phyloP scores from a whole-genome alignment of 2,329 filamentous ascomycete species.

The Colletotrichum chlorophyti region DNA sequence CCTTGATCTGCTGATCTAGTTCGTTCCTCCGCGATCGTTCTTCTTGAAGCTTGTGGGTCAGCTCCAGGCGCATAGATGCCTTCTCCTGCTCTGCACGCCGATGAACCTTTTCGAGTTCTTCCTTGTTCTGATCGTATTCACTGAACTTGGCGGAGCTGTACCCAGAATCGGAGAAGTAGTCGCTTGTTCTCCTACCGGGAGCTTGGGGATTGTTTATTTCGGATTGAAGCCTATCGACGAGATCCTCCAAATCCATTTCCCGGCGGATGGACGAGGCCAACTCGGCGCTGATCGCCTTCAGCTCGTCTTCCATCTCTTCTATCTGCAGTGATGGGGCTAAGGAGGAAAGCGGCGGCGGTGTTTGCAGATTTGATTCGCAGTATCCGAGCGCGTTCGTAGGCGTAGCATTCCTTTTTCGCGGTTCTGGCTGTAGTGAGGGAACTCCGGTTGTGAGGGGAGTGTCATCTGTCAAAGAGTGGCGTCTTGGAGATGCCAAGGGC shows the following conservation, averaged over 20 bases:
- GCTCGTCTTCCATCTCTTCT: constrained; percentile 91
- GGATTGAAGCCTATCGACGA: constrained; percentile 86
- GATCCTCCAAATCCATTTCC: constrained; percentile 95
- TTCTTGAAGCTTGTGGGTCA: constrained; percentile 82
- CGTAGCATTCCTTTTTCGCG: constrained; percentile 48
- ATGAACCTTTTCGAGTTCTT: constrained; percentile 83
- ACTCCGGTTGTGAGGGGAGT: constrained; percentile 33
- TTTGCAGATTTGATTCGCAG: constrained; percentile 58
- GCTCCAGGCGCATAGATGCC: constrained; percentile 82
- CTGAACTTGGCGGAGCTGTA: constrained; percentile 83
- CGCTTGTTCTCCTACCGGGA: constrained; percentile 80
- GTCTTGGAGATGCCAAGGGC: constrained; percentile 51
- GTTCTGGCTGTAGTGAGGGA: constrained; percentile 32
- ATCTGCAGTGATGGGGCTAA: constrained; percentile 61
- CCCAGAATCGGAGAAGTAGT: constrained; percentile 98
- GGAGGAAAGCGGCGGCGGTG: constrained; percentile 48
- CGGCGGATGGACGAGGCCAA: constrained; percentile 90
- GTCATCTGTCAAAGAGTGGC: constrained; percentile 47
- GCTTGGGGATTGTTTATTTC: constrained; percentile 68
- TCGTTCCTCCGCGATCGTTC: constrained; percentile 78
- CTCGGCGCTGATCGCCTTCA: constrained; percentile 92
- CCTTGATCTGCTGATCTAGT: constrained; percentile 84
- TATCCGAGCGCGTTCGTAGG: constrained; percentile 54
- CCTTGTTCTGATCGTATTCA: constrained; percentile 66
- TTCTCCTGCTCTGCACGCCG: constrained; percentile 90